phyloP scores from a whole-genome alignment of 2,329 filamentous ascomycete species.

The Taxawa tesnikishii region DNA sequence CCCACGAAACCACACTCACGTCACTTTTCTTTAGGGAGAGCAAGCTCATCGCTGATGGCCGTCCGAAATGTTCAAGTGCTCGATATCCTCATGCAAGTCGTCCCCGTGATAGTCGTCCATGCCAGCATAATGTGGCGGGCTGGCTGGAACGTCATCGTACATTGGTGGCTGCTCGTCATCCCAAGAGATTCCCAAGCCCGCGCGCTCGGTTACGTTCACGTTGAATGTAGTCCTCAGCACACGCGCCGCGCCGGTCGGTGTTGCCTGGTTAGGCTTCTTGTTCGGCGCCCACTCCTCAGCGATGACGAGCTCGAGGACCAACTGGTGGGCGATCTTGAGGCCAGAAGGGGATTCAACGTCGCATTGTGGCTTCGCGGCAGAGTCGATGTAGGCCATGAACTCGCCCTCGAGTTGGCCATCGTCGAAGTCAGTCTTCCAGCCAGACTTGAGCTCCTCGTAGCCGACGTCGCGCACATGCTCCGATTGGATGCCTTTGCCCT shows the following conservation, averaged over 20 bases:
- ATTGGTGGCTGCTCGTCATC: slow-evolving; percentile 90
- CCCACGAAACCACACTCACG: too few relatives aligned
- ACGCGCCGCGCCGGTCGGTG: slow-evolving; percentile 78
- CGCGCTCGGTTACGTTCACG: slow-evolving; percentile 67
- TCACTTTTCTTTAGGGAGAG: too few relatives aligned
- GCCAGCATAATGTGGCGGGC: slow-evolving; percentile 51
- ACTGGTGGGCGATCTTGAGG: slow-evolving; percentile 67
- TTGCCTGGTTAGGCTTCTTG: slow-evolving; percentile 60
- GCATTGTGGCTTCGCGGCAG: slow-evolving; percentile 56
- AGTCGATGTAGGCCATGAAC: slow-evolving; percentile 54
- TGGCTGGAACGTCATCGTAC: slow-evolving; percentile 85
- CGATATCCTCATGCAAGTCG: slow-evolving; percentile 33
- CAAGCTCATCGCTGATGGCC: too few relatives aligned
- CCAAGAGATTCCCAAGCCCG: slow-evolving; percentile 86
- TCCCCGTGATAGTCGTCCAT: slow-evolving; percentile 36
- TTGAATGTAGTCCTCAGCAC: slow-evolving; percentile 89
- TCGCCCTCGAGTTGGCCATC: slow-evolving; percentile 65
- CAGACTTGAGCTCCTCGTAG: slow-evolving; percentile 66
- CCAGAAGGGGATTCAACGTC: slow-evolving; percentile 65
- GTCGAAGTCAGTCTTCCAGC: slow-evolving; percentile 77
- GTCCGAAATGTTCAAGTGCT: slow-evolving; percentile 29
- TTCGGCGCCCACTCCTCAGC: slow-evolving; percentile 70
- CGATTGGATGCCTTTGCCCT: slow-evolving; percentile 59
- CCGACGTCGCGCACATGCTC: slow-evolving; percentile 67
- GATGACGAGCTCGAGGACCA: slow-evolving; percentile 88